These are phyloP conservation scores for Phytophthora hybrid DNA, from an alignment of 352 stramenopile species.

Conservation along the genomic window DNA sequence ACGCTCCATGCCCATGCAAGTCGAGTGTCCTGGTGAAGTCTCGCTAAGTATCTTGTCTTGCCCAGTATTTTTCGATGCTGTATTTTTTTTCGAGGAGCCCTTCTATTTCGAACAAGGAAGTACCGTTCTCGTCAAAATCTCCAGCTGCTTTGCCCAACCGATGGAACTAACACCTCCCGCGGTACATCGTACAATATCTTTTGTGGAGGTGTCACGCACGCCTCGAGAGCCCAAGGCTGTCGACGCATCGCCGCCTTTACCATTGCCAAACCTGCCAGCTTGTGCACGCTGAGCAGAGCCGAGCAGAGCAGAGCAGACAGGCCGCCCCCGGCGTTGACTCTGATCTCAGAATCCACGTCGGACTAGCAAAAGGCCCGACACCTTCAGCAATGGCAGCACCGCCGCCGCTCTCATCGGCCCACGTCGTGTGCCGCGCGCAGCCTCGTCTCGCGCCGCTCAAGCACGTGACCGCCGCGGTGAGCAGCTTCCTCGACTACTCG, in stretches of 20 bases:
- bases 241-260: constrained; percentile 2
- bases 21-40: background rate
- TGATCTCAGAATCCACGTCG: constrained; percentile 27
- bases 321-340: constrained; percentile 10
- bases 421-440: constrained; percentile 39
- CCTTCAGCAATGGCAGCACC: constrained; percentile 6
- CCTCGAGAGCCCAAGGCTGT: background rate
- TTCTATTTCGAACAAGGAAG: constrained; percentile 25
- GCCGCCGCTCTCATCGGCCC: constrained; percentile 31
- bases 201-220: background rate
- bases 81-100: constrained; percentile 8
- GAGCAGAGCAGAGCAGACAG: constrained; percentile 22
- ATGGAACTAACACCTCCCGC: background rate
- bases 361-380: constrained; percentile 21
- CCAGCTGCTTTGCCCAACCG: constrained; percentile 1
- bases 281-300: background rate
- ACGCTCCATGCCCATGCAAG: background rate
- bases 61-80: background rate
- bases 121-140: constrained; percentile 9
- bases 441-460: constrained; percentile 35
- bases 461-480: constrained; percentile 38
- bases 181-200: constrained; percentile 4
- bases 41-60: background rate
- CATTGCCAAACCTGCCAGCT: background rate
- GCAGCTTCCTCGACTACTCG: constrained; percentile 44